Evolutionary conservation across 345 rosid genomes (phyloP), one percentile per base, ranked within the genome.

Genomic region (Moricandia moricandioides): DNA sequence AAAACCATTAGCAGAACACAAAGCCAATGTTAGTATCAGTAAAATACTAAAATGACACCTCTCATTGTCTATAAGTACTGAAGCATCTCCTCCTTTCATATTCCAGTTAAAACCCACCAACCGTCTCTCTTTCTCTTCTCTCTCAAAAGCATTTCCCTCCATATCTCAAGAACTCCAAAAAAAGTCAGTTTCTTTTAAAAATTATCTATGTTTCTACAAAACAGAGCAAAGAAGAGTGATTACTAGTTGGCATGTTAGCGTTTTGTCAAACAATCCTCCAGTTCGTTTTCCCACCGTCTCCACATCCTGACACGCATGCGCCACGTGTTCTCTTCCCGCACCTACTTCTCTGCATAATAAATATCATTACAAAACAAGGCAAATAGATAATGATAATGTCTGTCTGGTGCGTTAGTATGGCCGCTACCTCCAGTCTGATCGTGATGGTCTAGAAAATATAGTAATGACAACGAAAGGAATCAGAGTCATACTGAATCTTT

Each of bases 201-300:
- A n/a, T n/a, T n/a, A n/a, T n/a, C 24, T 5, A 34, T 26, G 2
- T 0, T 40, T 7, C 5, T 1, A 1, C 45, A 40, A 66, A 21
- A 30, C n/a, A 62, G 43, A 40, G 37, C 6, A 6, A 54, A 58
- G 5, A 0, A 60, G 95, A 88, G 83, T 62, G 93, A 91, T 61
- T 86, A 83, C 40, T 94, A 18, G 61, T 94, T 0, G 97, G 97
- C 8, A 91, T 90, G 8, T 72, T 94, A 52, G 98, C 98, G 71
- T 91, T 91, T 69, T 87, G 85, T 76, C 96, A 91, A 57, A 85
- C 83, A 74, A 81, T 91, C 5, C 85, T 90, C 14, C 92, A 87
- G 11, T 78, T 80, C 14, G 61, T 94, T 24, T 87, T 89, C 79
- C 97, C 96, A 1, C 97, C 98, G 3, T 73, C 45, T 88, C 79